Base-by-base conservation (phyloP, 208 protist genomes). In the Phytomonas sp. region DNA sequence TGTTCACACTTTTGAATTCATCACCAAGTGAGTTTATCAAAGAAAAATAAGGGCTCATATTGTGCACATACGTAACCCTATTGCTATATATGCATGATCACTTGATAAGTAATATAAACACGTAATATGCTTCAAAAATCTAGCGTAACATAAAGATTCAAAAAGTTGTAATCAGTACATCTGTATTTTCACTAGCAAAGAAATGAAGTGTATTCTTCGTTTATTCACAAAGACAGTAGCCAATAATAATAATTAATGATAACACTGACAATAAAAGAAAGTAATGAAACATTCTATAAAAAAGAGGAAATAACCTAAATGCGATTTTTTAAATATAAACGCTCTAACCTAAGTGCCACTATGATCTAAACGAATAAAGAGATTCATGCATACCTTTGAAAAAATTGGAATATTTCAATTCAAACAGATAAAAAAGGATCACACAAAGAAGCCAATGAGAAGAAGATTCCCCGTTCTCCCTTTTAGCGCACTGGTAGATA, bases 181-280 rank as follows among this genome's bases (percentile, higher is more conserved):
- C 37, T 32, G 4, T 12, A 37, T 16, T 30, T 29, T 33, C 29
- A 31, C 23, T 61, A 23, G 3, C 26, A 66, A 32, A 75, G 65
- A 26, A 34, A 31, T 52, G 26, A 37, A 66, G 16, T 59, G 14
- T 16, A 71, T 7, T 23, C 30, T 60, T 31, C 59, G 3, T 12
- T 23, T 32, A 23, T 40, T n/a, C 30, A 49, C 23, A 14, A 56
- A 61, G 67, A 78, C 70, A 77, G 71, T 72, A 32, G 71, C 37
- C 52, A 67, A 67, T 26, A 64, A 64, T 45, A 65, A 65, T 52
- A 66, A 72, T 29, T 36, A 60, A 37, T 32, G 29, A 12, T 42
- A 14, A 56, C 29, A 69, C 29, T 45, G 42, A 63, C 5, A 60
- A 19, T 33, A 60, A 36, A 26, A 60, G 31, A 31, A 63, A 62